Percentiles rank a stretch among this genome's conserved stretches.
phyloP scores from a whole-genome alignment of 2,329 filamentous ascomycete species.

The Blastomyces parvus region DNA sequence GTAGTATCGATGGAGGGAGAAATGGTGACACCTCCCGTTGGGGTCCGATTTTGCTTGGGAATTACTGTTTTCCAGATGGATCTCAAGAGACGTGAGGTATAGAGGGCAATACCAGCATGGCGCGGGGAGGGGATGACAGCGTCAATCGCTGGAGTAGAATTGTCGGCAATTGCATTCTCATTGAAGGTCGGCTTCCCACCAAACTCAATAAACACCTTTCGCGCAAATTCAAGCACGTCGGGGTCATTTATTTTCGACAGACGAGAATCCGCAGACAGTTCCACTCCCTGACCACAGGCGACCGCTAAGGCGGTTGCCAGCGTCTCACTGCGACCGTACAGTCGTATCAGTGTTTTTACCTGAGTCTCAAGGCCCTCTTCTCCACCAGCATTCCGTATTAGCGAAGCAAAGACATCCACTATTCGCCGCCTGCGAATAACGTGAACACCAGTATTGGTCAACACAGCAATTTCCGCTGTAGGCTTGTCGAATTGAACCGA shows the following conservation, averaged over 20 bases:
- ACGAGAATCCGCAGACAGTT: constrained; percentile 62
- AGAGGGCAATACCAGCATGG: constrained; percentile 78
- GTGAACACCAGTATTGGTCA: constrained; percentile 86
- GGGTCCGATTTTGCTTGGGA: constrained; percentile 46
- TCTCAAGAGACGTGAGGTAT: constrained; percentile 77
- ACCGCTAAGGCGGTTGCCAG: constrained; percentile 87
- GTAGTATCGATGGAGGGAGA: constrained; percentile 54
- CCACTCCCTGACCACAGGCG: constrained; percentile 84
- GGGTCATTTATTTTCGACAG: constrained; percentile 66
- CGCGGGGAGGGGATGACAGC: constrained; percentile 79
- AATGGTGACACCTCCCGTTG: constrained; percentile 55
- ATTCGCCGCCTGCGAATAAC: constrained; percentile 72
- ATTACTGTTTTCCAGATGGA: constrained; percentile 79
- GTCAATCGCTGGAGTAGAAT: constrained; percentile 59
- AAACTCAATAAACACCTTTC: constrained; percentile 82
- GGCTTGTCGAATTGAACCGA: constrained; percentile 88
- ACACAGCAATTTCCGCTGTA: constrained; percentile 73
- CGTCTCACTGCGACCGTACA: constrained; percentile 81
- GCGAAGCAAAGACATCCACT: constrained; percentile 82
- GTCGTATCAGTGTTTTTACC: constrained; percentile 70
- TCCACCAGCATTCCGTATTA: constrained; percentile 62
- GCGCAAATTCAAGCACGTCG: constrained; percentile 72
- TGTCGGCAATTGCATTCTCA: constrained; percentile 59
- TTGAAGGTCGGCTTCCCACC: constrained; percentile 79
- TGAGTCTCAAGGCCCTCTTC: constrained; percentile 69